Evolutionary conservation across 2,329 filamentous ascomycete species (phyloP).

Genomic region (Metarhizium humberi): DNA sequence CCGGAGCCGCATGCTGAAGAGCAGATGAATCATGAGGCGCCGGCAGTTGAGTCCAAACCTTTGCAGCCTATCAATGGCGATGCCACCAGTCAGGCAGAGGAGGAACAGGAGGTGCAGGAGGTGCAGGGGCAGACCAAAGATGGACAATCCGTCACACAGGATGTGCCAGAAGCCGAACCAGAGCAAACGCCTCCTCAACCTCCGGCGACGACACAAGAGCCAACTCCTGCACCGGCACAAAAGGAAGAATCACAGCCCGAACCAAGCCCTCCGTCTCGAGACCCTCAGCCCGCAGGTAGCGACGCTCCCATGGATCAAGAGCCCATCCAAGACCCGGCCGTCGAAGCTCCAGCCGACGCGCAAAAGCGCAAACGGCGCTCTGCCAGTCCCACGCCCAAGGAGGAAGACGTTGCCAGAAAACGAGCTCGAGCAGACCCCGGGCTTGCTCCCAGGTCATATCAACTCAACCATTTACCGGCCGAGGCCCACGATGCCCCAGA

Average conservation of each 20-base stretch:
- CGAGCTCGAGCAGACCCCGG: slow-evolving; percentile 32
- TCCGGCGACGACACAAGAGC: not conserved
- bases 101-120: too few species aligned
- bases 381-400: slow-evolving; percentile 47
- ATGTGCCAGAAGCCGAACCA: not conserved
- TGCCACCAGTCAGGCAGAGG: not conserved
- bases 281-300: slow-evolving; percentile 3
- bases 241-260: not conserved
- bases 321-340: not conserved
- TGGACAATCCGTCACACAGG: not conserved
- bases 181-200: not conserved
- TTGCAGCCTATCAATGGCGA: not conserved
- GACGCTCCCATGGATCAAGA: not conserved
- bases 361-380: slow-evolving; percentile 62
- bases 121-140: not conserved
- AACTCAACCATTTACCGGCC: not conserved
- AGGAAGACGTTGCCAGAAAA: slow-evolving; percentile 45
- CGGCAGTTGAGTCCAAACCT: not conserved
- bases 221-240: not conserved
- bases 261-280: not conserved
- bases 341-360: slow-evolving; percentile 27
- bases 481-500: slow-evolving; percentile 7
- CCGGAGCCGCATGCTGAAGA: not conserved
- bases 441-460: not conserved
- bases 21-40: not conserved